Conservation (phyloP, 495 filamentous ascomycete species). For the Aspergillus indologenus region DNA sequence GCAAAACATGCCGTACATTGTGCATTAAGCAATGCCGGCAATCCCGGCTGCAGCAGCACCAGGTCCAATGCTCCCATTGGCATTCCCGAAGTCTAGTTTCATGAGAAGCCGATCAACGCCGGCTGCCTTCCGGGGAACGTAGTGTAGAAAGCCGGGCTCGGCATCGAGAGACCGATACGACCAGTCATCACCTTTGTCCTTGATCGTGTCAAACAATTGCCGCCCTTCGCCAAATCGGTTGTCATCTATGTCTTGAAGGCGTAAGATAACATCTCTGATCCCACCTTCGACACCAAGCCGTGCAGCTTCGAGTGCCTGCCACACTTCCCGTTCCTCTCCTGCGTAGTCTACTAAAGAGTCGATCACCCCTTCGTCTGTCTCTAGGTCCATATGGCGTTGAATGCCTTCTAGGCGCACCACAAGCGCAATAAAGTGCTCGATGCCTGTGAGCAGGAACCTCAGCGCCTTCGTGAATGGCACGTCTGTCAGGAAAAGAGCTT, state of each 20-base stretch:
- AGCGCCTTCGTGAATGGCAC: conserved; percentile 65
- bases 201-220: conserved; percentile 32
- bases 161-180: conserved; percentile 6
- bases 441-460: conserved; percentile 64
- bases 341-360: conserved; percentile 68
- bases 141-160: conserved; percentile 41
- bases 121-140: conserved; percentile 61
- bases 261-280: conserved; percentile 59
- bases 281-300: conserved; percentile 40
- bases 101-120: conserved; percentile 79
- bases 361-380: conserved; percentile 73
- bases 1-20: no score
- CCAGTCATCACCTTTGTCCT: conserved; percentile 18
- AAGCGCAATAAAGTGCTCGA: conserved; percentile 75
- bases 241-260: conserved; percentile 58
- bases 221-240: conserved; percentile 44
- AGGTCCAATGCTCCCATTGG: conserved; percentile 22
- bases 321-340: conserved; percentile 63
- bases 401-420: conserved; percentile 67
- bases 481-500: conserved; percentile 69
- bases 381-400: conserved; percentile 71
- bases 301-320: conserved; percentile 49
- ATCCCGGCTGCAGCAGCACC: conserved; percentile 4
- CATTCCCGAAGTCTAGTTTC: conserved; percentile 74
- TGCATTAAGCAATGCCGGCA: neutral